Evolutionary conservation across 495 filamentous ascomycete genomes (phyloP).

Genomic region (Chlorociboria aeruginascens): DNA sequence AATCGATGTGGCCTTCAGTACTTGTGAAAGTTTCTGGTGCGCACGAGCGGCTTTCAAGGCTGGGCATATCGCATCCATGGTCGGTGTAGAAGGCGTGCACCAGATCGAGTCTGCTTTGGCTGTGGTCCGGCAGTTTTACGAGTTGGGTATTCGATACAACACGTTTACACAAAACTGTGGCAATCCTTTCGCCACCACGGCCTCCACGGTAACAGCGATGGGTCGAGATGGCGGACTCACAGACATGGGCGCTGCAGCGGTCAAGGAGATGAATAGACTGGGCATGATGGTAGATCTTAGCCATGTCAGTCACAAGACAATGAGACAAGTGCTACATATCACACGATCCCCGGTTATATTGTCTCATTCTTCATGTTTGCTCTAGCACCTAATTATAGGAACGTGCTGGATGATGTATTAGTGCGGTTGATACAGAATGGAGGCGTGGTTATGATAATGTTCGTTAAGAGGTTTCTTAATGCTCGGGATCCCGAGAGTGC

Average conservation of each 20-base stretch:
- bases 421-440: conserved; percentile 39
- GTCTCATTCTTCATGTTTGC: conserved; percentile 37
- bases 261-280: conserved; percentile 69
- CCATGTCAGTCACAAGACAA: conserved; percentile 54
- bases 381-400: conserved; percentile 45
- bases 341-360: conserved; percentile 43
- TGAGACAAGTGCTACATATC: conserved; percentile 44
- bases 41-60: conserved; percentile 14
- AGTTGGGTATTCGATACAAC: conserved; percentile 26
- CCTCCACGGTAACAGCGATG: conserved; percentile 21
- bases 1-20: conserved; percentile 22
- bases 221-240: conserved; percentile 14
- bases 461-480: conserved; percentile 50
- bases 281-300: conserved; percentile 70
- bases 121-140: conserved; percentile 24
- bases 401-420: conserved; percentile 48
- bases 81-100: conserved; percentile 22
- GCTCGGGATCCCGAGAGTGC: conserved; percentile 37
- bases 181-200: conserved; percentile 41
- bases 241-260: conserved; percentile 12
- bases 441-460: conserved; percentile 50
- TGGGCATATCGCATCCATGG: conserved; percentile 21
- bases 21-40: conserved; percentile 15
- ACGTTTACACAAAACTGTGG: conserved; percentile 28
- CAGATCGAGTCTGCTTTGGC: conserved; percentile 20